Percentiles rank a stretch among this genome's conserved stretches.
These are phyloP conservation scores for Puccinia polysora DNA, from an alignment of 1,284 basidiomycete species.

Conservation along the genomic window DNA sequence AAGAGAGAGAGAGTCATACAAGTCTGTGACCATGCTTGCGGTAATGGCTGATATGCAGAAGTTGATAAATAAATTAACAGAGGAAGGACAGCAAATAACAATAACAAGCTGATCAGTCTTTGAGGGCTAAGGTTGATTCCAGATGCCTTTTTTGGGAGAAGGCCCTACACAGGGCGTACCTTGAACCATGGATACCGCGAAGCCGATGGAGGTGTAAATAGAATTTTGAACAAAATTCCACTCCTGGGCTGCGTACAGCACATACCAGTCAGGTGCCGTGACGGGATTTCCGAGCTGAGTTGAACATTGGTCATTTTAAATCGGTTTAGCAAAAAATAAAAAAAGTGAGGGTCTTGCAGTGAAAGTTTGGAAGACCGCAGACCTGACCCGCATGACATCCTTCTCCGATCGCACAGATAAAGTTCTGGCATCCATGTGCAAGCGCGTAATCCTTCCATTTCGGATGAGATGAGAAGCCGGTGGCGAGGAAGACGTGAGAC, in stretches of 20 bases:
- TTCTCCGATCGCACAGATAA: slow-evolving; percentile 43
- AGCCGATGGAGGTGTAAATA: slow-evolving; percentile 41
- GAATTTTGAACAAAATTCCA: slow-evolving; percentile 43
- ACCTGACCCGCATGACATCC: slow-evolving; percentile 38
- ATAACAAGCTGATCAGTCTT: not conserved
- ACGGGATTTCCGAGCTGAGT: slow-evolving; percentile 40
- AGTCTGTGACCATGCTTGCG: slow-evolving; percentile 35
- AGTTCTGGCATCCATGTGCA: slow-evolving; percentile 39
- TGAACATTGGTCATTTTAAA: not conserved
- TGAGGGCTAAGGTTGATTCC: not conserved
- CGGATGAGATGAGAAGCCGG: not conserved
- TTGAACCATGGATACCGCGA: slow-evolving; percentile 44
- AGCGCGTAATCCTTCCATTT: slow-evolving; percentile 38
- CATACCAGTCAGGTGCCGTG: slow-evolving; percentile 37
- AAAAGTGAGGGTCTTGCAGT: not conserved
- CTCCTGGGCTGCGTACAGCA: slow-evolving; percentile 41
- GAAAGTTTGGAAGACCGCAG: not conserved
- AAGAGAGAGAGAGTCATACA: slow-evolving; percentile 1
- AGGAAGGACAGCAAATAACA: not conserved
- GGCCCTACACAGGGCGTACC: too few species aligned
- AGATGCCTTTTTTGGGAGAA: not conserved
- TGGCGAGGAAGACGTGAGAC: not conserved
- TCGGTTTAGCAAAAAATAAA: not conserved
- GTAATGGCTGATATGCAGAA: slow-evolving; percentile 27
- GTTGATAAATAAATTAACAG: too few species aligned